Evolutionary conservation across 1,284 basidiomycete species (phyloP).

Genomic region (Phellinidium pouzarii): DNA sequence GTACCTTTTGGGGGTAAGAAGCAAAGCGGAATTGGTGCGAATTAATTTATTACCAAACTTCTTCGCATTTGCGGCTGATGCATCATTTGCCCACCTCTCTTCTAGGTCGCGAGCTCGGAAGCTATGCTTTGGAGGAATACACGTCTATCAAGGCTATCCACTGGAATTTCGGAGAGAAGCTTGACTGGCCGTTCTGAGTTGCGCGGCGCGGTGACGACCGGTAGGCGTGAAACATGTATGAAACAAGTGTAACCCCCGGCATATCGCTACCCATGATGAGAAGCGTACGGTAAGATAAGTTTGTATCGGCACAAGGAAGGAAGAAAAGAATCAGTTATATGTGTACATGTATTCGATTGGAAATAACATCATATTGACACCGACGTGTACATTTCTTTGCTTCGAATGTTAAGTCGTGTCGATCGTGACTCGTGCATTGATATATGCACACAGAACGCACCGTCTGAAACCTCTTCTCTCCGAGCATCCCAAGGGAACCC

Average conservation of each 20-base stretch:
- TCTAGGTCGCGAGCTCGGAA: constrained; percentile 80
- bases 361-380: not conserved
- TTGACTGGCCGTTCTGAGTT: constrained; percentile 68
- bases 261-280: not conserved
- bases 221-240: not conserved
- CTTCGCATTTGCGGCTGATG: constrained; percentile 18
- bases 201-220: not conserved
- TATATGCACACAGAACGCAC: no score
- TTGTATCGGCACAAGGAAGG: no score
- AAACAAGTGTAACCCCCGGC: not conserved
- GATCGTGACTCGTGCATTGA: no score
- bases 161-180: constrained; percentile 79
- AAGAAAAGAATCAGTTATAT: no score
- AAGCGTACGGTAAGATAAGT: not conserved
- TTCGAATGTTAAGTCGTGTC: no score
- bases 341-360: not conserved
- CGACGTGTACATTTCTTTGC: no score
- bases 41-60: constrained; percentile 5
- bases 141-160: constrained; percentile 83
- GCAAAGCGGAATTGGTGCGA: constrained; percentile 61
- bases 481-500: no score
- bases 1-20: constrained; percentile 95
- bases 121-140: constrained; percentile 80
- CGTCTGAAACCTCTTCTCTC: no score
- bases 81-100: constrained; percentile 12